Conservation (phyloP, 768 basidiomycete genomes). For the Macrolepiota dolichaula region DNA sequence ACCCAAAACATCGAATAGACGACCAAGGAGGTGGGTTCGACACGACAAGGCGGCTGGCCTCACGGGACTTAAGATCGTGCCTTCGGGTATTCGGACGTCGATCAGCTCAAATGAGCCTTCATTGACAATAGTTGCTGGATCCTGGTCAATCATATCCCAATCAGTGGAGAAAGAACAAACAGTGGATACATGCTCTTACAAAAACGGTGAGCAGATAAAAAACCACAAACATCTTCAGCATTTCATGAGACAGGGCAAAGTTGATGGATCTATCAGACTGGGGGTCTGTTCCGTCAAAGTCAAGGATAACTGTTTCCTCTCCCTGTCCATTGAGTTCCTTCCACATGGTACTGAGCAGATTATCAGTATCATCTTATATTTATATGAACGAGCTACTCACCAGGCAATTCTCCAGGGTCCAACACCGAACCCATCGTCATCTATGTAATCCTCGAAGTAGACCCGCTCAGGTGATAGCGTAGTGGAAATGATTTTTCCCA, state of each 20-base stretch:
- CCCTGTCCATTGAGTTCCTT: constrained; percentile 20
- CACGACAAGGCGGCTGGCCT: constrained; percentile 27
- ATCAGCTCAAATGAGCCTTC: constrained; percentile 28
- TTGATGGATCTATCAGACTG: constrained; percentile 22
- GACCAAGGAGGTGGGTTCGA: constrained; percentile 26
- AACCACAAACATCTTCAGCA: constrained; percentile 23
- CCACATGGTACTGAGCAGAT: constrained; percentile 19
- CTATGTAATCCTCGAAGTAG: constrained; percentile 27
- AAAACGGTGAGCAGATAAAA: constrained; percentile 25
- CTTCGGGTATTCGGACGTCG: constrained; percentile 23
- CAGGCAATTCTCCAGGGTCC: constrained; percentile 24
- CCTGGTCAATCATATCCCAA: neutral
- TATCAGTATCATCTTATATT: neutral
- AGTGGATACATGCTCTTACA: constrained; percentile 7
- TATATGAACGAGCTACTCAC: neutral
- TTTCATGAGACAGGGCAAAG: constrained; percentile 19
- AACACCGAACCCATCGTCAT: constrained; percentile 25
- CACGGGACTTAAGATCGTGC: constrained; percentile 25
- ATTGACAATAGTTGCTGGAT: constrained; percentile 26
- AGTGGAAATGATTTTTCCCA: constrained; percentile 24
- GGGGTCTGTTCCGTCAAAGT: constrained; percentile 27
- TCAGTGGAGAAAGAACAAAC: neutral
- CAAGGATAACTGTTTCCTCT: constrained; percentile 22
- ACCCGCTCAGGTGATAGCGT: constrained; percentile 20
- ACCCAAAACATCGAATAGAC: constrained; percentile 24